Conservation (phyloP, 345 rosid species). For the Moringa oleifera region DNA sequence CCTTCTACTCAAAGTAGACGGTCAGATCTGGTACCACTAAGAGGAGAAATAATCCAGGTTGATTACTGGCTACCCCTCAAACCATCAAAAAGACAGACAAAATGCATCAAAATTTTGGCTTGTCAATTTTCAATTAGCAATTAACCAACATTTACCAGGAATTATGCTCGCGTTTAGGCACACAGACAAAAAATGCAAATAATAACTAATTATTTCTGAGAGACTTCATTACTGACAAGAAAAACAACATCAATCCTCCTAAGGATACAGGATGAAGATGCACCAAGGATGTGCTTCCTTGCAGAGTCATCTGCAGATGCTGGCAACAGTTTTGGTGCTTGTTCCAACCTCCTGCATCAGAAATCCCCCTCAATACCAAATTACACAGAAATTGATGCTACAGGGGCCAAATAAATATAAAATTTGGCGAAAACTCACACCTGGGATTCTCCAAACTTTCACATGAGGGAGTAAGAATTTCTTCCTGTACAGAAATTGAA, state of each 20-base stretch:
- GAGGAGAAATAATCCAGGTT: not conserved
- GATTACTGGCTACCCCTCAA: no score
- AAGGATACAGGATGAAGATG: constrained; percentile 82
- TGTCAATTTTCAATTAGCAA: no score
- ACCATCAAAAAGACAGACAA: no score
- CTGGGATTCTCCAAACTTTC: constrained; percentile 54
- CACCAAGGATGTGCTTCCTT: constrained; percentile 64
- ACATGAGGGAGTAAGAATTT: constrained; percentile 37
- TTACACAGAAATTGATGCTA: constrained; percentile 10
- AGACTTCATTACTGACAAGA: no score
- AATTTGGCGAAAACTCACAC: constrained; percentile 26
- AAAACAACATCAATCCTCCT: not conserved
- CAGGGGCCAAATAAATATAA: constrained; percentile 10
- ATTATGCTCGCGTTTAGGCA: no score
- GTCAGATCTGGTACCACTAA: not conserved
- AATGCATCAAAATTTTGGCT: no score
- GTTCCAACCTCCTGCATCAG: constrained; percentile 63
- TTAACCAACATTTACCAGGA: no score
- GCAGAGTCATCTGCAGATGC: constrained; percentile 69
- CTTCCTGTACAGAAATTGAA: constrained; percentile 48
- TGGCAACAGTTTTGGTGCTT: constrained; percentile 62
- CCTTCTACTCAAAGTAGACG: no score
- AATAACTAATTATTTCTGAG: no score
- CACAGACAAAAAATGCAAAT: no score
- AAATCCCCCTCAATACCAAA: constrained; percentile 13